Percentiles rank a stretch among this genome's conserved stretches.
Evolutionary conservation across 768 basidiomycete genomes (phyloP).

Genomic region (Termitomyces sp.): DNA sequence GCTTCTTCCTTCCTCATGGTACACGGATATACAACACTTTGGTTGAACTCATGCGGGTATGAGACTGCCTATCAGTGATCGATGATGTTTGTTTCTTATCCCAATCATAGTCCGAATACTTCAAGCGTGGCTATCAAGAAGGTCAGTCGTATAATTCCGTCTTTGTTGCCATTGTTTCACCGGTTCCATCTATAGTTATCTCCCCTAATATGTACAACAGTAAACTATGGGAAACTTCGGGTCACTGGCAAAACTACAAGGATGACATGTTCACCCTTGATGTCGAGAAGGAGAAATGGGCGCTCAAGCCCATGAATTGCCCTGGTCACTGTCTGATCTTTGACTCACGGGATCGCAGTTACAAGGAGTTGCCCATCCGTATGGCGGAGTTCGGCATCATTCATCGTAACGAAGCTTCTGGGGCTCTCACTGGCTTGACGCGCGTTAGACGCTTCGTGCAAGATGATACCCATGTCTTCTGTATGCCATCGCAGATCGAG

Average conservation of each 20-base stretch:
- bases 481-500: slow-evolving; percentile 91
- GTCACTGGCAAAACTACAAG: slow-evolving; percentile 97
- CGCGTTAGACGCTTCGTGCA: slow-evolving; percentile 94
- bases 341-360: slow-evolving; percentile 88
- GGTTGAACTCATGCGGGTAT: slow-evolving; percentile 84
- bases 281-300: slow-evolving; percentile 95
- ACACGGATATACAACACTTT: slow-evolving; percentile 96
- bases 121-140: slow-evolving; percentile 94
- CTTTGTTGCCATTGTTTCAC: neutral
- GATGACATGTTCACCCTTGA: slow-evolving; percentile 97
- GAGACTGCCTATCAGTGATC: slow-evolving; percentile 22
- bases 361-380: slow-evolving; percentile 93
- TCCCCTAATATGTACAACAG: slow-evolving; percentile 97
- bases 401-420: slow-evolving; percentile 95
- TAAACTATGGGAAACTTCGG: slow-evolving; percentile 97
- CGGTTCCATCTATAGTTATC: slow-evolving; percentile 58
- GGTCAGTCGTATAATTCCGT: slow-evolving; percentile 38
- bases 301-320: slow-evolving; percentile 98
- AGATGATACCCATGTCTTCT: slow-evolving; percentile 99
- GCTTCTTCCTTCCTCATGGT: slow-evolving; percentile 97
- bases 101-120: slow-evolving; percentile 73
- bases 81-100: neutral
- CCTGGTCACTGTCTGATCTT: slow-evolving; percentile 97
- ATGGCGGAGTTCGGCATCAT: slow-evolving; percentile 99
- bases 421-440: slow-evolving; percentile 89